Evolutionary conservation across 2,329 filamentous ascomycete genomes (phyloP), one percentile per base, ranked within the genome.

Genomic region (Cladophialophora psammophila): DNA sequence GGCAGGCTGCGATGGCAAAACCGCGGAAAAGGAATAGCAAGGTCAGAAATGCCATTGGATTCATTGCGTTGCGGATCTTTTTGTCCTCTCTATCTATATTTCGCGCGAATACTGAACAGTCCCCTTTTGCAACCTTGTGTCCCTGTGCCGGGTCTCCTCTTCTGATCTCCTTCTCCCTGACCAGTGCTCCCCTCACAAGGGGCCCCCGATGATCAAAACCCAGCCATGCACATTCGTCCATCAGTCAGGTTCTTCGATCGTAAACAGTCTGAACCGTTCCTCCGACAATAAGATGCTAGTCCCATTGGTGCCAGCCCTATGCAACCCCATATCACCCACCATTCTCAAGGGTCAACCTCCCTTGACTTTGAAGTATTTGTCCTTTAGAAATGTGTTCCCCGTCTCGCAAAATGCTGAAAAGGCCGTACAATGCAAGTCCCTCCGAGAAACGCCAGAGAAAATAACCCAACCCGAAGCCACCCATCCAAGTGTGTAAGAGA

Each of bases 21-120:
- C 26, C 26, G 26, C 2, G 26, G 26, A 26, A 26, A 26, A 26
- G 26, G 26, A 26, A 26, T 26, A 26, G 26, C 26, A 50, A 50
- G 45, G 45, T 50, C 45, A 50, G 45, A 50, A 50, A 50, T 50
- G 45, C 45, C 18, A 50, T 50, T 20, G 45, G 18, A 50, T 50
- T 50, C 45, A 50, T 50, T 50, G 45, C 45, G 45, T 50, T 50
- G 26, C 45, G 45, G 45, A 50, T 50, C 45, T 50, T 50, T 61
- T 61, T 53, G 35, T 13, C 42, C 59, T 40, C 59, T 52, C 45
- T 53, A 53, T 61, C 59, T 61, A 61, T 61, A 34, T 53, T 32
- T 38, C 59, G 59, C 45, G 45, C 59, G 52, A 61, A 38, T 52
- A 53, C 31, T 48, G 38, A 61, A 48, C 59, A 61, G 13, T 35